These are phyloP conservation scores for Takashimella tepidaria DNA, from an alignment of 1,284 basidiomycete species.

Conservation along the genomic window DNA sequence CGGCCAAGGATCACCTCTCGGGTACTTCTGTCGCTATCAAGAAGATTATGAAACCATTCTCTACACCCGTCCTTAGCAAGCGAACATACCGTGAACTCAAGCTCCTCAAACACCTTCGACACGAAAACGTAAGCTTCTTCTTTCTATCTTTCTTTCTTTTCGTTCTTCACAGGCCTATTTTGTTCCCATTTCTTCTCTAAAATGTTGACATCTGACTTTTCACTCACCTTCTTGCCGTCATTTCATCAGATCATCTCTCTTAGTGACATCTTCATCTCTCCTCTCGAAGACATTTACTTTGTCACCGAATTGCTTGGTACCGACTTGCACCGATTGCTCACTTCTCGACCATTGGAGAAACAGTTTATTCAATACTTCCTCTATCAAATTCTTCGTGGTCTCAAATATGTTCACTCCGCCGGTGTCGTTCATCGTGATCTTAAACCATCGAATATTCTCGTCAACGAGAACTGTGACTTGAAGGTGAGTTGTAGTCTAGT, in stretches of 20 bases:
- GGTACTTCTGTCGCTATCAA: conserved; percentile 93
- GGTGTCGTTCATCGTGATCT: conserved; percentile 98
- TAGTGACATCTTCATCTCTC: conserved; percentile 98
- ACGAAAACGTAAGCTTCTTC: conserved; percentile 74
- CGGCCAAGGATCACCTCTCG: conserved; percentile 95
- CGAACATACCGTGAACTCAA: conserved; percentile 98
- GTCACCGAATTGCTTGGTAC: conserved; percentile 99
- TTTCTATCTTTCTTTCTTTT: not conserved
- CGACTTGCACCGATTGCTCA: conserved; percentile 93
- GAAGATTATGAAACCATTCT: conserved; percentile 99
- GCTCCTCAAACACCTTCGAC: conserved; percentile 95
- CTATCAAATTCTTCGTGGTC: conserved; percentile 95
- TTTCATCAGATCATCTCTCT: conserved; percentile 95
- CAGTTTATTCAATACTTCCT: conserved; percentile 99
- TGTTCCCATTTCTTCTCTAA: too few species aligned
- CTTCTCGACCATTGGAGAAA: conserved; percentile 94
- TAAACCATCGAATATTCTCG: conserved; percentile 99
- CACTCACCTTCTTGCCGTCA: too few species aligned
- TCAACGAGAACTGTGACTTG: conserved; percentile 99
- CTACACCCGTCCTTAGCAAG: conserved; percentile 95
- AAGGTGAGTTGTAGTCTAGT: conserved; percentile 60
- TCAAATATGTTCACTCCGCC: conserved; percentile 99
- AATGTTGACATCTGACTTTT: too few species aligned
- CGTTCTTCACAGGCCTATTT: not conserved
- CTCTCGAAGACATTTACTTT: conserved; percentile 97